A percentile compares a stretch with the other conserved stretches of the same genome.
Conservation (phyloP, 345 rosid genomes). For the Pistacia atlantica region DNA sequence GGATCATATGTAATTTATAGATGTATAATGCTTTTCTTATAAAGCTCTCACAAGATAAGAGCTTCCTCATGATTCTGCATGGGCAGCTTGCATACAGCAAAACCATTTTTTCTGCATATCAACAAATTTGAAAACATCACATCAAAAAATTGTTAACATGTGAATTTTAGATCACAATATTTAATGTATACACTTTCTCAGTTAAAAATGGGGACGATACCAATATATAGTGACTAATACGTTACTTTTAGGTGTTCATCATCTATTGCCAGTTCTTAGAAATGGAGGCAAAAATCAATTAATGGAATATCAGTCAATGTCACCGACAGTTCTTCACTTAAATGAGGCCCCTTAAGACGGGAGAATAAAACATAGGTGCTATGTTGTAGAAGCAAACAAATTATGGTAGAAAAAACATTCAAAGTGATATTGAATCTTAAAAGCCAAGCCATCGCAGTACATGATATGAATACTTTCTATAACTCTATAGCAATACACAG, state of each 20-base stretch:
- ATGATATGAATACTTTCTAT: too few relatives aligned
- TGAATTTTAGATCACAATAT: background rate
- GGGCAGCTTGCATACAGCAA: slow-evolving; percentile 42
- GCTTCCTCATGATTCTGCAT: slow-evolving; percentile 32
- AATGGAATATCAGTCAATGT: background rate
- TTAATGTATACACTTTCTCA: background rate
- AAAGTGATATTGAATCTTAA: background rate
- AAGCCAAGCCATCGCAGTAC: too few relatives aligned
- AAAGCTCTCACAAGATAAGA: slow-evolving; percentile 22
- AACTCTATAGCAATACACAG: too few relatives aligned
- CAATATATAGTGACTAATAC: background rate
- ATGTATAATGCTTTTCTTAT: slow-evolving; percentile 12
- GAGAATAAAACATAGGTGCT: background rate
- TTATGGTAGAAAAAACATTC: background rate
- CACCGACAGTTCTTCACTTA: background rate
- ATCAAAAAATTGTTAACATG: background rate
- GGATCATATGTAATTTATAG: slow-evolving; percentile 21
- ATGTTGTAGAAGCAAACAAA: background rate
- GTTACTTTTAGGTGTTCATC: background rate
- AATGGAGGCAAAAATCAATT: background rate
- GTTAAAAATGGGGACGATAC: background rate
- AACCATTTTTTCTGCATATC: slow-evolving; percentile 50
- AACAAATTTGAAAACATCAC: slow-evolving; percentile 13
- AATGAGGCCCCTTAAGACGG: background rate
- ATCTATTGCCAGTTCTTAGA: background rate